A percentile compares a stretch with the other conserved stretches of the same genome.
These are phyloP conservation scores for Ilex asprella DNA, from an alignment of 257 asterid species.

Conservation along the genomic window DNA sequence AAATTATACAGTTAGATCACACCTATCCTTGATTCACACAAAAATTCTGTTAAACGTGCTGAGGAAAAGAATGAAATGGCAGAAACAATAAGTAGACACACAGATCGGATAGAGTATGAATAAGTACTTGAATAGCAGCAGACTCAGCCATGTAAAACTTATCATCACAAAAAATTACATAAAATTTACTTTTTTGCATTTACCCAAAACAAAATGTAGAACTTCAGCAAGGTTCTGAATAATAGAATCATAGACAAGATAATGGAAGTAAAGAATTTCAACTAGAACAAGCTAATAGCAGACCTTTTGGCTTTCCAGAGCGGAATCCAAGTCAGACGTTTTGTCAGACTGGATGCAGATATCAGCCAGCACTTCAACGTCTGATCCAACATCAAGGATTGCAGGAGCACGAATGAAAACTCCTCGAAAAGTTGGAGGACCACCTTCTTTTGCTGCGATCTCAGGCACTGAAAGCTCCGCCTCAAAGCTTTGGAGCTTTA, in stretches of 20 bases:
- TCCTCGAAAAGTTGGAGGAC: conserved; percentile 78
- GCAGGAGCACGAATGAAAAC: conserved; percentile 91
- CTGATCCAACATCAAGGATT: conserved; percentile 89
- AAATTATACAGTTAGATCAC: no score
- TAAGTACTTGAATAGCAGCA: no score
- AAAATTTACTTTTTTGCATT: no score
- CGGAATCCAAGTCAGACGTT: conserved; percentile 24
- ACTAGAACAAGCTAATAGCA: not conserved
- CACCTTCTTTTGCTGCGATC: conserved; percentile 80
- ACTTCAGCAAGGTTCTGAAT: no score
- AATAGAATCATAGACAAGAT: not conserved
- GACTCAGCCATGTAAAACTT: no score
- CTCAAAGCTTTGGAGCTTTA: conserved; percentile 92
- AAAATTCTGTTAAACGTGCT: no score
- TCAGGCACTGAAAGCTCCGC: conserved; percentile 73
- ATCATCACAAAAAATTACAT: no score
- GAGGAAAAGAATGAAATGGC: no score
- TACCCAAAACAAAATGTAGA: no score
- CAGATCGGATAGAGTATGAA: no score
- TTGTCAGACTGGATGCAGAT: conserved; percentile 39
- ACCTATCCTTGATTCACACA: no score
- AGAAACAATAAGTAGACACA: no score
- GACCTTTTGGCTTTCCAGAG: conserved; percentile 44
- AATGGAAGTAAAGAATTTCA: not conserved
- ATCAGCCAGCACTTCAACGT: conserved; percentile 78